Evolutionary conservation across 2,329 filamentous ascomycete genomes (phyloP).

Genomic region (Arachnopeziza araneosa): DNA sequence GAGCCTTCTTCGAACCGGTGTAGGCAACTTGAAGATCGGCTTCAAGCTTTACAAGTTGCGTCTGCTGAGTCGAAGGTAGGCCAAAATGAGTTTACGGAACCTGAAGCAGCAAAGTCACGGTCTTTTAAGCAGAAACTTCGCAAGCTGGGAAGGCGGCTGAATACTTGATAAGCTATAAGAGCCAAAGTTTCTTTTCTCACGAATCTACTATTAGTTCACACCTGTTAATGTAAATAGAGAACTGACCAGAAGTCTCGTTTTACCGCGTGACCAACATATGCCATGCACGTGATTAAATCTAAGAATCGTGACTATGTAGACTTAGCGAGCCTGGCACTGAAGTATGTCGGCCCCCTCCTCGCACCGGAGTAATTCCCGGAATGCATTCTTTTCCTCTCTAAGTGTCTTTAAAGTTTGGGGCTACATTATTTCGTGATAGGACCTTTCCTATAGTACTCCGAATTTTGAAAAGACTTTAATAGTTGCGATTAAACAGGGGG

Average conservation of each 20-base stretch:
- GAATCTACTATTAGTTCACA: constrained; percentile 7
- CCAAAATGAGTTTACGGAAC: constrained; percentile 12
- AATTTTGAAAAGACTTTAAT: too few relatives aligned
- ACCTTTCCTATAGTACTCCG: too few relatives aligned
- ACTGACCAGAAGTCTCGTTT: constrained; percentile 1
- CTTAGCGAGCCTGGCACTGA: too few relatives aligned
- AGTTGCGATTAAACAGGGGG: too few relatives aligned
- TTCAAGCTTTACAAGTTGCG: constrained; percentile 7
- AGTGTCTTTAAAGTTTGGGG: too few relatives aligned
- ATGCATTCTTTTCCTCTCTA: too few relatives aligned
- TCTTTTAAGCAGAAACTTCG: constrained; percentile 10
- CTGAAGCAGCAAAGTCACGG: constrained; percentile 7
- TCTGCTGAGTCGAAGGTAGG: constrained; percentile 9
- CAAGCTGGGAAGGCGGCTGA: constrained; percentile 10
- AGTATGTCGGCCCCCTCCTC: too few relatives aligned
- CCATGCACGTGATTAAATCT: too few relatives aligned
- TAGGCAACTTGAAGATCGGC: constrained; percentile 9
- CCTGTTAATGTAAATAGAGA: constrained; percentile 6
- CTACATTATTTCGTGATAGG: too few relatives aligned
- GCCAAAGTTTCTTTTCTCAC: constrained; percentile 13
- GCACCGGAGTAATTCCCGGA: too few relatives aligned
- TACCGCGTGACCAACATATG: too few relatives aligned
- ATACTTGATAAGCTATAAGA: constrained; percentile 13
- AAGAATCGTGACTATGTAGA: too few relatives aligned
- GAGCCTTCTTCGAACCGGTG: constrained; percentile 14